Conservation (phyloP, 2,329 filamentous ascomycete genomes). For the Pseudocercospora macadamiae region DNA sequence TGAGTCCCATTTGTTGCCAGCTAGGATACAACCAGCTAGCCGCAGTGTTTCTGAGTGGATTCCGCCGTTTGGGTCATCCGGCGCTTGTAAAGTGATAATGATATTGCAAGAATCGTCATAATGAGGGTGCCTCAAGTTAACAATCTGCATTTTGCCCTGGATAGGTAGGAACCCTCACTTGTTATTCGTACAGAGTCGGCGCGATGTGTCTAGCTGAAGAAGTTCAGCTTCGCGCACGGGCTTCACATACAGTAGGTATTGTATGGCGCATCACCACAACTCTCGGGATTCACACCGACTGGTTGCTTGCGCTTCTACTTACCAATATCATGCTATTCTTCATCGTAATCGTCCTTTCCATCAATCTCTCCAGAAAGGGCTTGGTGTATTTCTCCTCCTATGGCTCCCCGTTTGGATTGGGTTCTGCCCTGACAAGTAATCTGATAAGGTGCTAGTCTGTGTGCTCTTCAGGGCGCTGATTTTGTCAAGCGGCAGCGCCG, state of each 20-base stretch:
- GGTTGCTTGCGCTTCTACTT: too few species aligned
- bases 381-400: too few species aligned
- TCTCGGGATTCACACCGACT: not conserved
- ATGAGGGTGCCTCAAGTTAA: constrained; percentile 10
- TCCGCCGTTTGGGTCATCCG: constrained; percentile 14
- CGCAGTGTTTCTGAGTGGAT: constrained; percentile 14
- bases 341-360: too few species aligned
- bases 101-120: constrained; percentile 11
- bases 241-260: too few species aligned
- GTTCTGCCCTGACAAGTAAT: too few species aligned
- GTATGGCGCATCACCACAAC: too few species aligned
- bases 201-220: not conserved
- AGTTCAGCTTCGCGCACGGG: not conserved
- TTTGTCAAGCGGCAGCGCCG: too few species aligned
- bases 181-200: not conserved
- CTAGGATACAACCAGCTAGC: constrained; percentile 5
- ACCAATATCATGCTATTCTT: too few species aligned
- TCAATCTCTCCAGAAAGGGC: too few species aligned
- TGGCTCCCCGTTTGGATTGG: too few species aligned
- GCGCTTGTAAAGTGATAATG: constrained; percentile 13
- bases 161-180: not conserved
- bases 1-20: constrained; percentile 15
- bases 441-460: too few species aligned
- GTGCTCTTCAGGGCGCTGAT: too few species aligned
- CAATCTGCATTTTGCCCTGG: constrained; percentile 5